A percentile compares a stretch with the other conserved stretches of the same genome.
phyloP scores from a whole-genome alignment of 352 stramenopile genomes.

The Aphanomyces euteiches region DNA sequence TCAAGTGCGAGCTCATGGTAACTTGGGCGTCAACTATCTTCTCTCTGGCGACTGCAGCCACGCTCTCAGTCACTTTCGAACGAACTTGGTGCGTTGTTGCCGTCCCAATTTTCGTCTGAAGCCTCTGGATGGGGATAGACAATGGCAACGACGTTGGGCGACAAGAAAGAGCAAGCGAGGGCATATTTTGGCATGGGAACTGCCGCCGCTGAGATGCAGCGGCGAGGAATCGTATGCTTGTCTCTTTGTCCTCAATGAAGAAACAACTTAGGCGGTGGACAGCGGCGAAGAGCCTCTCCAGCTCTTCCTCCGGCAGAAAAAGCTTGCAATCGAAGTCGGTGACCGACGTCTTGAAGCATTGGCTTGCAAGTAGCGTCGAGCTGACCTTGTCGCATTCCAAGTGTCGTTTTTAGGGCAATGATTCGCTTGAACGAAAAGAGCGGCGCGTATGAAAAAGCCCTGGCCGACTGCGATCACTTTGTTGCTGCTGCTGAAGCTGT shows the following conservation, averaged over 20 bases:
- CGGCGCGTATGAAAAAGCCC: conserved; percentile 19
- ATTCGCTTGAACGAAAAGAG: conserved; percentile 13
- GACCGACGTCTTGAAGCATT: conserved; percentile 8
- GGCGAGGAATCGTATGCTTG: conserved; percentile 10
- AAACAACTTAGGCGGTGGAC: not conserved
- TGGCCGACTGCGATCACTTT: conserved; percentile 23
- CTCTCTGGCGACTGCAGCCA: conserved; percentile 15
- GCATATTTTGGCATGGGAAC: conserved; percentile 29
- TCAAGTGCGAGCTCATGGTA: conserved; percentile 21
- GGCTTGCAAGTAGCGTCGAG: conserved; percentile 17
- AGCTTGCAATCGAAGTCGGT: conserved; percentile 3
- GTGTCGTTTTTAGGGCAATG: conserved; percentile 12
- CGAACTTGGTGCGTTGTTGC: conserved; percentile 11
- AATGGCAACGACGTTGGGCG: conserved; percentile 9
- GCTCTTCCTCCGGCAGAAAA: conserved; percentile 20
- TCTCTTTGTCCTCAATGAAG: not conserved
- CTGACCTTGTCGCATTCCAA: not conserved
- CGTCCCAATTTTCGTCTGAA: too few relatives aligned
- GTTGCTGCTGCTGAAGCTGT: conserved; percentile 1
- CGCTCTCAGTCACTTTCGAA: conserved; percentile 21
- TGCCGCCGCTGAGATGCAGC: conserved; percentile 23
- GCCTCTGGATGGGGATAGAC: not conserved
- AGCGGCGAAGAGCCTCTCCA: conserved; percentile 20
- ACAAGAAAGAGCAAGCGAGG: conserved; percentile 18
- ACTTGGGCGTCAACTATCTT: conserved; percentile 16